These are phyloP conservation scores for Annulohypoxylon maeteangense DNA, from an alignment of 495 filamentous ascomycete genomes.

Conservation along the genomic window DNA sequence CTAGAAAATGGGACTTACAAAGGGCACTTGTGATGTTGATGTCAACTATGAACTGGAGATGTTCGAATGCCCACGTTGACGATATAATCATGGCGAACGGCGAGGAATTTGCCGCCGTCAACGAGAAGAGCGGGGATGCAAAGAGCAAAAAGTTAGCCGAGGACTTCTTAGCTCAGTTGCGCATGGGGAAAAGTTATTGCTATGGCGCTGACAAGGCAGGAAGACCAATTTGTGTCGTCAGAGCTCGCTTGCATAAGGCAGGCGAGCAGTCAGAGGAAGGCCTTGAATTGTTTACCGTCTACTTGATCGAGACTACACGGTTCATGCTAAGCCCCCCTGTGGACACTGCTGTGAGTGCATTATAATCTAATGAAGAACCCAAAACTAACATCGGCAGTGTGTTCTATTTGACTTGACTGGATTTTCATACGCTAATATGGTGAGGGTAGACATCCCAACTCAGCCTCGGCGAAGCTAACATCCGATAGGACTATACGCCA, in stretches of 20 bases:
- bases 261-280: slow-evolving; percentile 83
- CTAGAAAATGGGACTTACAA: slow-evolving; percentile 95
- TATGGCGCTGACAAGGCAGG: slow-evolving; percentile 88
- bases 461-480: slow-evolving; percentile 31
- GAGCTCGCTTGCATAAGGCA: slow-evolving; percentile 81
- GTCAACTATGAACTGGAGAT: slow-evolving; percentile 92
- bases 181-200: slow-evolving; percentile 94
- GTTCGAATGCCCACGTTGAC: slow-evolving; percentile 83
- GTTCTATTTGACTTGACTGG: slow-evolving; percentile 94
- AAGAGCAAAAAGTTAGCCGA: slow-evolving; percentile 72
- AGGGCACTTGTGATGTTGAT: slow-evolving; percentile 94
- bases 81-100: slow-evolving; percentile 85
- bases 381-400: slow-evolving; percentile 56
- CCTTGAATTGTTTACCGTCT: slow-evolving; percentile 90
- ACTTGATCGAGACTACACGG: slow-evolving; percentile 90
- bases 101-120: slow-evolving; percentile 72
- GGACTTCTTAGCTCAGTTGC: slow-evolving; percentile 85
- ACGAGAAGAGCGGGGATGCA: slow-evolving; percentile 65
- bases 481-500: slow-evolving; percentile 83
- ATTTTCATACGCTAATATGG: slow-evolving; percentile 95
- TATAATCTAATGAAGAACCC: background rate
- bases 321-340: slow-evolving; percentile 81
- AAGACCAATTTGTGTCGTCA: slow-evolving; percentile 86
- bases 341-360: slow-evolving; percentile 84
- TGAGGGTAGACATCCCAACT: slow-evolving; percentile 49